A percentile compares a stretch with the other conserved stretches of the same genome.
Evolutionary conservation across 768 basidiomycete genomes (phyloP).

Genomic region (Suillus subluteus): DNA sequence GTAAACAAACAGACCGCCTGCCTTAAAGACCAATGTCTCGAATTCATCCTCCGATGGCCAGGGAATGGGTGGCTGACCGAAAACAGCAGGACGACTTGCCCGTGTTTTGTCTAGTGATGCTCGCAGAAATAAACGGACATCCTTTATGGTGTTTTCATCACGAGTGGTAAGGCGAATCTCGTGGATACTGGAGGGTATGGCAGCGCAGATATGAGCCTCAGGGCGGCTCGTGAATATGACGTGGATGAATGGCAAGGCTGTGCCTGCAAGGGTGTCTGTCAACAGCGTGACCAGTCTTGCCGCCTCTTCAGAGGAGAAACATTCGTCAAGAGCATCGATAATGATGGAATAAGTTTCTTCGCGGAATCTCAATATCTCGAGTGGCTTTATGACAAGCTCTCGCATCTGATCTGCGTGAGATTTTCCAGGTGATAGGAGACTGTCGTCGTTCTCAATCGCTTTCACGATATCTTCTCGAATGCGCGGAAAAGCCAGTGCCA

Average conservation of each 20-base stretch:
- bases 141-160: conserved; percentile 14
- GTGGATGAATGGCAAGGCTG: background rate
- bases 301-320: conserved; percentile 18
- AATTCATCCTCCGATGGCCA: conserved; percentile 23
- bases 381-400: conserved; percentile 21
- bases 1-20: conserved; percentile 20
- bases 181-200: conserved; percentile 10
- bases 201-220: background rate
- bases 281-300: background rate
- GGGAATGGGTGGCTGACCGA: conserved; percentile 8
- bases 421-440: conserved; percentile 7
- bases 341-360: conserved; percentile 7
- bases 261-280: conserved; percentile 10
- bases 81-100: conserved; percentile 1
- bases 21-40: conserved; percentile 16
- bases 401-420: conserved; percentile 17
- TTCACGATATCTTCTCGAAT: conserved; percentile 14
- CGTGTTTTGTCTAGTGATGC: conserved; percentile 18
- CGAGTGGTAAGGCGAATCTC: conserved; percentile 10
- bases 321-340: conserved; percentile 15
- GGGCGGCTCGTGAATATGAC: background rate
- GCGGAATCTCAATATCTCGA: conserved; percentile 3
- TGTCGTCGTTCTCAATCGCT: conserved; percentile 17
- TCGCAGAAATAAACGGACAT: conserved; percentile 19
- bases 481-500: conserved; percentile 16